phyloP scores from a whole-genome alignment of 1,139 yeast genomes.

The Debaryomyces sp. region DNA sequence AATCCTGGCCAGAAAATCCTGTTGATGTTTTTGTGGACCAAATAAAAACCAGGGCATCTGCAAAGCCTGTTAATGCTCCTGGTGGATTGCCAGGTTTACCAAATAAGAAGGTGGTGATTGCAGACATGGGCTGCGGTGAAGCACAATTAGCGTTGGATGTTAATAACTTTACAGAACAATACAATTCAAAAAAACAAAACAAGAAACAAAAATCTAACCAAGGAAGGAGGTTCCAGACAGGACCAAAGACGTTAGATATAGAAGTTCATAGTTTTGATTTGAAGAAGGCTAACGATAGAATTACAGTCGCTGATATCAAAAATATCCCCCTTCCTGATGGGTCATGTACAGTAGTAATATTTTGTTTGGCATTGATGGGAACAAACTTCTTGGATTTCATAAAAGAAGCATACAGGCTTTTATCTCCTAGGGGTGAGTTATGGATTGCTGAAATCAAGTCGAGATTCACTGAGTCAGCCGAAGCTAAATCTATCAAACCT shows the following conservation, averaged over 20 bases:
- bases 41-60: constrained; percentile 57
- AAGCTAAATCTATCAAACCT: constrained; percentile 24
- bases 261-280: constrained; percentile 88
- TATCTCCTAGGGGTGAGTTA: constrained; percentile 88
- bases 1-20: constrained; percentile 98
- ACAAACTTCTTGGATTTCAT: constrained; percentile 92
- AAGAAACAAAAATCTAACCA: constrained; percentile 34
- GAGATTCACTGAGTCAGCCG: constrained; percentile 64
- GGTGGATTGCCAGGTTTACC: constrained; percentile 85
- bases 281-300: constrained; percentile 80
- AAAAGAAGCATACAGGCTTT: constrained; percentile 82
- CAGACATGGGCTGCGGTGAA: constrained; percentile 99
- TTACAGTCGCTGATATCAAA: constrained; percentile 93
- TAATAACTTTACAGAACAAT: constrained; percentile 47
- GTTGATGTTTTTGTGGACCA: constrained; percentile 84
- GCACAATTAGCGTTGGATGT: constrained; percentile 81
- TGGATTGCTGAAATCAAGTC: constrained; percentile 99
- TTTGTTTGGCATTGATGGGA: constrained; percentile 96
- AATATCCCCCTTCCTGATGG: constrained; percentile 82
- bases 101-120: constrained; percentile 65
- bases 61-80: constrained; percentile 82
- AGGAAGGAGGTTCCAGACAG: constrained; percentile 27
- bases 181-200: constrained; percentile 32
- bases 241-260: constrained; percentile 44
- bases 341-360: constrained; percentile 82